Conservation (phyloP, 2,329 filamentous ascomycete species). For the Paracamarosporium sp. region DNA sequence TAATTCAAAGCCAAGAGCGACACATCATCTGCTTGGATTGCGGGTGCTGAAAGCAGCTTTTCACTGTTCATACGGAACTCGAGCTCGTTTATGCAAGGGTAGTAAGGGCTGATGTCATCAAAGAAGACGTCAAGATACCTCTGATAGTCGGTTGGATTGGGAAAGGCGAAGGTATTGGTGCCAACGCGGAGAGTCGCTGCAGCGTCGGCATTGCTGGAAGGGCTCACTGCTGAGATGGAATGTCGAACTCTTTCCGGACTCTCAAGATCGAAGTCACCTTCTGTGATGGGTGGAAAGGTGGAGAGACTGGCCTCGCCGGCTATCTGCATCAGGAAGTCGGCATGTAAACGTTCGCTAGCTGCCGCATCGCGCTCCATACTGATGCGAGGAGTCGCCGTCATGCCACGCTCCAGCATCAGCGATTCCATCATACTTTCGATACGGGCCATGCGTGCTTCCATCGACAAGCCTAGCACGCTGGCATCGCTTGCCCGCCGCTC, state of each 20-base stretch:
- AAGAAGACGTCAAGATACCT: slow-evolving; percentile 36
- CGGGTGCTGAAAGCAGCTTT: slow-evolving; percentile 25
- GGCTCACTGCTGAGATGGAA: slow-evolving; percentile 10
- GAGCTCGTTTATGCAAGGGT: slow-evolving; percentile 39
- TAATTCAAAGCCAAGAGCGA: slow-evolving; percentile 40
- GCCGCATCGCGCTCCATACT: slow-evolving; percentile 36
- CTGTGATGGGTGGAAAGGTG: slow-evolving; percentile 21
- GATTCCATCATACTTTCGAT: slow-evolving; percentile 45
- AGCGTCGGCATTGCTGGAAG: slow-evolving; percentile 12
- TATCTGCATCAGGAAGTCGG: slow-evolving; percentile 27
- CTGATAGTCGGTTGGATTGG: slow-evolving; percentile 26
- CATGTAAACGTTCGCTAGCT: slow-evolving; percentile 21
- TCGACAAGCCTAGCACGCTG: slow-evolving; percentile 30
- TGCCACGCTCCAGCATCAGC: slow-evolving; percentile 37
- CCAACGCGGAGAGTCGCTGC: slow-evolving; percentile 22
- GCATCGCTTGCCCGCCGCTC: slow-evolving; percentile 36
- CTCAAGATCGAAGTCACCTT: slow-evolving; percentile 19
- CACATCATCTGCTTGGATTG: slow-evolving; percentile 23
- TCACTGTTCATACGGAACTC: slow-evolving; percentile 31
- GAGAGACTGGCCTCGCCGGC: slow-evolving; percentile 33
- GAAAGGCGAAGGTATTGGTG: slow-evolving; percentile 28
- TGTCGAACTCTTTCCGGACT: slow-evolving; percentile 13
- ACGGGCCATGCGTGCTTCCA: slow-evolving; percentile 44
- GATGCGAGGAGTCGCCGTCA: slow-evolving; percentile 28
- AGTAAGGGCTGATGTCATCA: slow-evolving; percentile 28